These are phyloP conservation scores for Athelia sp. DNA, from an alignment of 1,284 basidiomycete species.

Conservation along the genomic window DNA sequence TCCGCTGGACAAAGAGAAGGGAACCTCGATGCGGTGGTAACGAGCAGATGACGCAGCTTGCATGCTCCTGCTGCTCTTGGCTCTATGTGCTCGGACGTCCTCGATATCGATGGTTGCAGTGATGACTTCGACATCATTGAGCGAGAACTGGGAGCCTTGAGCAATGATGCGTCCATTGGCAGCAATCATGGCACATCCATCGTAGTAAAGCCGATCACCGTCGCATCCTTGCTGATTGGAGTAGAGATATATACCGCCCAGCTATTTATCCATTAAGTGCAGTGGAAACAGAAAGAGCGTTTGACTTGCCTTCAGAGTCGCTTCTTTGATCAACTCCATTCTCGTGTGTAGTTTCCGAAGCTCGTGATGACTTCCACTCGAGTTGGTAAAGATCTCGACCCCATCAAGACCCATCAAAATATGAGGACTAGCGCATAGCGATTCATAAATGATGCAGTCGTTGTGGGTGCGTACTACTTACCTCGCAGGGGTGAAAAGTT, in stretches of 20 bases:
- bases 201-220: conserved; percentile 96
- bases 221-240: conserved; percentile 99
- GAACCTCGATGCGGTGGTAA: conserved; percentile 77
- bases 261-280: conserved; percentile 37
- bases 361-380: conserved; percentile 96
- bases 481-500: conserved; percentile 95
- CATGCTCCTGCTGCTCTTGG: conserved; percentile 79
- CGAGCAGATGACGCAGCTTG: conserved; percentile 77
- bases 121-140: conserved; percentile 94
- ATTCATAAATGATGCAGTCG: conserved; percentile 6
- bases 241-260: conserved; percentile 96
- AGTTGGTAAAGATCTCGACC: conserved; percentile 98
- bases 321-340: conserved; percentile 95
- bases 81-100: conserved; percentile 86
- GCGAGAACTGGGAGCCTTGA: conserved; percentile 94
- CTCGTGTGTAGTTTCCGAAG: conserved; percentile 90
- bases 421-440: conserved; percentile 67
- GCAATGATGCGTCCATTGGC: conserved; percentile 91
- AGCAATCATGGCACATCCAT: conserved; percentile 94
- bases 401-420: conserved; percentile 96
- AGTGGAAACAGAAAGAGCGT: not conserved
- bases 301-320: conserved; percentile 78
- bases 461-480: conserved; percentile 26
- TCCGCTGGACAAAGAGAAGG: conserved; percentile 71
- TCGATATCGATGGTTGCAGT: conserved; percentile 94